These are phyloP conservation scores for Aspergillus udagawae DNA, from an alignment of 2,329 filamentous ascomycete species.

Conservation along the genomic window DNA sequence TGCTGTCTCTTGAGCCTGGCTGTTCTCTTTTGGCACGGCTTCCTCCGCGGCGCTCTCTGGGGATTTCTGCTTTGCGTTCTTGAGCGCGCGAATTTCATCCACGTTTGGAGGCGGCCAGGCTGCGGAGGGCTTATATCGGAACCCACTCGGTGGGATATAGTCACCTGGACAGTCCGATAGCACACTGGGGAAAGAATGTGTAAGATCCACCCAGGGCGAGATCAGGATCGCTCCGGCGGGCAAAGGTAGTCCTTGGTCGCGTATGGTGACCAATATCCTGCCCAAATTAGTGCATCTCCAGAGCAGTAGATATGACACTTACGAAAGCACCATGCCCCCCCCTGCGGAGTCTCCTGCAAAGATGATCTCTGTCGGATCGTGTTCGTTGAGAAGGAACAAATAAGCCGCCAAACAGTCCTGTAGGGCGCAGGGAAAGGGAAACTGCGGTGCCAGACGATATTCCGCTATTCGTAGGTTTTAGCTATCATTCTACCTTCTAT, in stretches of 20 bases:
- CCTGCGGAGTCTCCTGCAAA: constrained; percentile 91
- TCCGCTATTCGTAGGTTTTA: constrained; percentile 43
- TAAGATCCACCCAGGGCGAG: constrained; percentile 93
- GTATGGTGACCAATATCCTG: constrained; percentile 69
- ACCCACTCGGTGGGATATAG: constrained; percentile 83
- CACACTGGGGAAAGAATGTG: constrained; percentile 93
- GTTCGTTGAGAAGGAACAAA: constrained; percentile 70
- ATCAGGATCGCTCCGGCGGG: constrained; percentile 88
- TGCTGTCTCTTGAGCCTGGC: constrained; percentile 28
- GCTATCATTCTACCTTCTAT: background rate
- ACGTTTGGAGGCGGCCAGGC: constrained; percentile 91
- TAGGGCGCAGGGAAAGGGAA: constrained; percentile 89
- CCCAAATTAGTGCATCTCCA: constrained; percentile 15
- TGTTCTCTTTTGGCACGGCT: constrained; percentile 13
- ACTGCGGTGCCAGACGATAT: constrained; percentile 88
- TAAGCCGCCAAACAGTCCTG: constrained; percentile 89
- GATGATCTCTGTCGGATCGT: constrained; percentile 77
- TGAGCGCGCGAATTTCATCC: constrained; percentile 59
- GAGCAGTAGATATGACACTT: constrained; percentile 10
- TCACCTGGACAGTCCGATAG: constrained; percentile 68
- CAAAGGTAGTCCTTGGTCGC: constrained; percentile 77
- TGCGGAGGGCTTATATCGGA: constrained; percentile 81
- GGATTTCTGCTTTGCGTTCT: constrained; percentile 45
- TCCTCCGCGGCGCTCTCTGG: constrained; percentile 22
- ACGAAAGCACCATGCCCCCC: constrained; percentile 77